A percentile compares a stretch with the other conserved stretches of the same genome.
These are phyloP conservation scores for Eucalyptus camaldulensis DNA, from an alignment of 345 rosid genomes.

Conservation along the genomic window DNA sequence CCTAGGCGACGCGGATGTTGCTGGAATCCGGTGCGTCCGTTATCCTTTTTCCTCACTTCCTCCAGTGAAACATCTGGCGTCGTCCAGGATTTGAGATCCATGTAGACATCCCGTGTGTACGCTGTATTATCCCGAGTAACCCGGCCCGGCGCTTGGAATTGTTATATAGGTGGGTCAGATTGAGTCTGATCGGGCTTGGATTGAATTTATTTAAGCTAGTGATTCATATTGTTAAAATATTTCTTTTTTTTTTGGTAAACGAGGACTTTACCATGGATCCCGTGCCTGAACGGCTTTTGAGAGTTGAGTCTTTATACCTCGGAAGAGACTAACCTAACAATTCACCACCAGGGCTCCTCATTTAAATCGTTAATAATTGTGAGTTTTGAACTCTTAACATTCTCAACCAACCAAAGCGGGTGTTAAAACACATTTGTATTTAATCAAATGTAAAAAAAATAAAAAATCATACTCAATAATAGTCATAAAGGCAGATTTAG, in stretches of 20 bases:
- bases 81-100: neutral
- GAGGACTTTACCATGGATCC: too few species aligned
- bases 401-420: rapidly evolving
- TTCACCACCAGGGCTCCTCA: rapidly evolving
- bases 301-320: rapidly evolving
- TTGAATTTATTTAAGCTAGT: too few species aligned
- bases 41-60: neutral
- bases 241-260: too few species aligned
- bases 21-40: neutral
- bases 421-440: too few species aligned
- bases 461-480: too few species aligned
- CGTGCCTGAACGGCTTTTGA: rapidly evolving
- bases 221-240: too few species aligned
- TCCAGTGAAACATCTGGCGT: neutral
- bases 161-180: too few species aligned
- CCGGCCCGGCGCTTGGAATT: rapidly evolving
- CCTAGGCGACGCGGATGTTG: neutral
- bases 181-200: rapidly evolving
- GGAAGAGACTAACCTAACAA: too few species aligned
- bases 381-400: too few species aligned
- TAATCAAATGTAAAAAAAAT: too few species aligned
- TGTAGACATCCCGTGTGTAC: neutral
- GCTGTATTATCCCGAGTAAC: neutral
- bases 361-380: too few species aligned
- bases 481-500: too few species aligned